phyloP scores from a whole-genome alignment of 768 basidiomycete genomes.

The Kwoniella botswanensis region DNA sequence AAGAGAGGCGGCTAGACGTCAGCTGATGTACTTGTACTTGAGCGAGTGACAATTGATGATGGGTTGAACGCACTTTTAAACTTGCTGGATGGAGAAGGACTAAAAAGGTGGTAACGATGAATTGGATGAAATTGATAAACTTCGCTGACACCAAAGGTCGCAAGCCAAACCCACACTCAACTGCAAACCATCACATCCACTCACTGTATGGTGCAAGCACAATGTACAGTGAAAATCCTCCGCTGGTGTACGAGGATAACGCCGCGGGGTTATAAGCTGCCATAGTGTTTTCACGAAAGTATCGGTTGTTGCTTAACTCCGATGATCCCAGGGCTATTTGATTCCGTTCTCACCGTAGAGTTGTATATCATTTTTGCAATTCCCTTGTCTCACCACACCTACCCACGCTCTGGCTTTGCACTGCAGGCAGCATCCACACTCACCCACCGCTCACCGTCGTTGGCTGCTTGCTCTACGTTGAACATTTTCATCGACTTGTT shows the following conservation, averaged over 20 bases:
- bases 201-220: background rate
- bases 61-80: conserved; percentile 29
- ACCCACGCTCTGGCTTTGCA: background rate
- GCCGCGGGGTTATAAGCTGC: conserved; percentile 29
- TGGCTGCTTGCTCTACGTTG: background rate
- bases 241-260: background rate
- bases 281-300: conserved; percentile 19
- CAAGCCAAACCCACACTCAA: background rate
- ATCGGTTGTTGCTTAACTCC: conserved; percentile 26
- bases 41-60: conserved; percentile 4
- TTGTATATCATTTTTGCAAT: background rate
- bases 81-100: conserved; percentile 32
- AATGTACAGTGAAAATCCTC: background rate
- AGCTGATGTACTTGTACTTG: conserved; percentile 5
- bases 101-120: background rate
- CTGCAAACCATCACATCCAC: no score
- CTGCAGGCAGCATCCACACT: background rate
- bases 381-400: background rate
- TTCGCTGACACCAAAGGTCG: background rate
- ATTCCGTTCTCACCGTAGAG: conserved; percentile 17
- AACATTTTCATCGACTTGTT: background rate
- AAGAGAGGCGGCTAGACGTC: conserved; percentile 7
- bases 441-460: conserved; percentile 7
- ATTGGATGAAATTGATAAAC: background rate
- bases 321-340: background rate